phyloP scores from a whole-genome alignment of 2,329 filamentous ascomycete species.

The Aspergillus piperis region DNA sequence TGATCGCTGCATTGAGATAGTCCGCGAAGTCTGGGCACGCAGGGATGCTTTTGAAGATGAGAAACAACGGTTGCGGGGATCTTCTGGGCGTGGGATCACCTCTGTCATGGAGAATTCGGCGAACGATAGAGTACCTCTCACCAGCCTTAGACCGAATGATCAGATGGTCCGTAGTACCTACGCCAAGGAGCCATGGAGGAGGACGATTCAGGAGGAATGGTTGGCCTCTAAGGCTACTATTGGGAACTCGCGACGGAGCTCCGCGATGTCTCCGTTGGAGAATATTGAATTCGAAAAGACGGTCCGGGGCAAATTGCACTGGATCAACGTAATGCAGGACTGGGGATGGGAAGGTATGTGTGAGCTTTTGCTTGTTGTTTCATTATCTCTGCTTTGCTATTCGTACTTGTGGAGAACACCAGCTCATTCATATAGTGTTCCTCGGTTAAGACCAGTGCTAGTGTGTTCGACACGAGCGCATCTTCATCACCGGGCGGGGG shows the following conservation, averaged over 20 bases:
- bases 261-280: conserved; percentile 37
- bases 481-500: background rate
- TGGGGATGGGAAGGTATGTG: conserved; percentile 71
- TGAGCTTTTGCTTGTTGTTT: background rate
- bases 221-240: conserved; percentile 14
- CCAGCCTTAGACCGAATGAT: conserved; percentile 1
- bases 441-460: conserved; percentile 34
- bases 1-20: conserved; percentile 65
- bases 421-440: conserved; percentile 35
- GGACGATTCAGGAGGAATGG: conserved; percentile 14
- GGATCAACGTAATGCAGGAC: conserved; percentile 71
- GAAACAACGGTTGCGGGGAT: conserved; percentile 37
- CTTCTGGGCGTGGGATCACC: conserved; percentile 20
- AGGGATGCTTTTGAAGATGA: conserved; percentile 57
- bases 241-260: conserved; percentile 28
- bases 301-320: conserved; percentile 67
- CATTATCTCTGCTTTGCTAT: conserved; percentile 10
- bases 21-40: conserved; percentile 66
- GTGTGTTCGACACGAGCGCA: background rate
- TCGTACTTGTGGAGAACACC: background rate
- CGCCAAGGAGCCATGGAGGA: conserved; percentile 31
- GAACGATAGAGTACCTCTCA: conserved; percentile 18
- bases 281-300: conserved; percentile 62
- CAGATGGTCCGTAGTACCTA: background rate
- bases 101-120: conserved; percentile 22